A percentile compares a stretch with the other conserved stretches of the same genome.
phyloP scores from a whole-genome alignment of 495 filamentous ascomycete genomes.

The Evansstolkia leycettana region DNA sequence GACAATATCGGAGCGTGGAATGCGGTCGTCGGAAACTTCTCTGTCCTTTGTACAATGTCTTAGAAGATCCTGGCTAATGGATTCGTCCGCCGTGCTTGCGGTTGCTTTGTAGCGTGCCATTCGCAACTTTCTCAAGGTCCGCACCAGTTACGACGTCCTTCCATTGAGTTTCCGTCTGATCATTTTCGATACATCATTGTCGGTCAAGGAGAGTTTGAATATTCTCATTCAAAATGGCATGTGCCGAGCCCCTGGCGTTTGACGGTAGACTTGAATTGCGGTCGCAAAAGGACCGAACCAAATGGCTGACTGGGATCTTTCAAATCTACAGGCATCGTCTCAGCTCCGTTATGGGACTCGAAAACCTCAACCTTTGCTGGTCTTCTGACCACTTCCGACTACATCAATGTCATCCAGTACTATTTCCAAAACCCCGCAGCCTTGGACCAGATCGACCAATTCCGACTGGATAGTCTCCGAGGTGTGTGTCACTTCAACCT shows the following conservation, averaged over 20 bases:
- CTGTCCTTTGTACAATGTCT: slow-evolving; percentile 9
- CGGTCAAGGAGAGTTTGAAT: slow-evolving; percentile 94
- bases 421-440: slow-evolving; percentile 97
- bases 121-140: slow-evolving; percentile 90
- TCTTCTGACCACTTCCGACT: slow-evolving; percentile 89
- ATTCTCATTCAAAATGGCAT: slow-evolving; percentile 96
- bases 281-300: neutral
- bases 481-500: slow-evolving; percentile 34
- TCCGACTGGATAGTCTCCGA: slow-evolving; percentile 83
- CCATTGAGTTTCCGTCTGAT: slow-evolving; percentile 96
- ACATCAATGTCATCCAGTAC: slow-evolving; percentile 97
- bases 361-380: slow-evolving; percentile 88
- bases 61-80: too few species aligned
- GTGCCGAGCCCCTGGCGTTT: slow-evolving; percentile 6
- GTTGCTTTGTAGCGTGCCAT: slow-evolving; percentile 55
- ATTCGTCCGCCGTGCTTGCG: slow-evolving; percentile 3
- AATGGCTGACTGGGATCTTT: slow-evolving; percentile 8
- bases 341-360: slow-evolving; percentile 95
- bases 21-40: too few species aligned
- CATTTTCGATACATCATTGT: slow-evolving; percentile 84
- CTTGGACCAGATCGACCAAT: slow-evolving; percentile 81
- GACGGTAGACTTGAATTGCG: neutral
- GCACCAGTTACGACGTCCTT: slow-evolving; percentile 95
- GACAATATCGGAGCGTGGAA: too few species aligned
- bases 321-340: slow-evolving; percentile 73